phyloP scores from a whole-genome alignment of 108 stramenopile genomes.

The Mediolabrus comicus region DNA sequence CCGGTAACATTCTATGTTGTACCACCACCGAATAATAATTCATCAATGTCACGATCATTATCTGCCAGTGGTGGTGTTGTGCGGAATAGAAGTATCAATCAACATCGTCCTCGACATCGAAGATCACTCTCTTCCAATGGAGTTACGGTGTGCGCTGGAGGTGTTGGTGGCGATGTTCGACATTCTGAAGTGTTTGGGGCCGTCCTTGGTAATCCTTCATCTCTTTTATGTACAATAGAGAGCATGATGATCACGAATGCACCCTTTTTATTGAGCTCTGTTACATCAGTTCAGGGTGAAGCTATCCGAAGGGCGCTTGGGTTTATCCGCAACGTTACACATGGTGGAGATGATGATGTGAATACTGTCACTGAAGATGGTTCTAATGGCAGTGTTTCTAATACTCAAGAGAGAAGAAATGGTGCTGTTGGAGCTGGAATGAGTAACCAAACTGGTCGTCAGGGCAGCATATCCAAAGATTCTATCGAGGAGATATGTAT shows the following conservation, averaged over 20 bases:
- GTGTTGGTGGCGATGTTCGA: background rate
- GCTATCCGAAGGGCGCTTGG: constrained; percentile 92
- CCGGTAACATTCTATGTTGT: constrained; percentile 78
- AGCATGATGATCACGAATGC: constrained; percentile 80
- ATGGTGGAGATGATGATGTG: constrained; percentile 2
- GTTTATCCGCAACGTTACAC: constrained; percentile 84
- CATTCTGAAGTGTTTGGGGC: background rate
- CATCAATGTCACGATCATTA: constrained; percentile 1
- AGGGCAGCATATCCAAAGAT: constrained; percentile 39
- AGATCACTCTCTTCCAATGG: background rate
- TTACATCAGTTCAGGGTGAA: constrained; percentile 75
- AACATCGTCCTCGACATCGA: constrained; percentile 16
- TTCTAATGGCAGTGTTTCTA: background rate
- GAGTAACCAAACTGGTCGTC: constrained; percentile 11
- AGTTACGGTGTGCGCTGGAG: background rate
- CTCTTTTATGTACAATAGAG: constrained; percentile 82
- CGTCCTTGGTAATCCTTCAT: constrained; percentile 69
- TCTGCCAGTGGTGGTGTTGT: background rate
- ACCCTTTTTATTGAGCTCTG: constrained; percentile 30
- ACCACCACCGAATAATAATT: constrained; percentile 61
- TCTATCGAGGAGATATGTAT: constrained; percentile 82
- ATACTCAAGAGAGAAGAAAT: background rate
- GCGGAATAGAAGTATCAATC: background rate
- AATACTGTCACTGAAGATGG: background rate
- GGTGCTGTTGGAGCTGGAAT: background rate